Evolutionary conservation across 768 basidiomycete species (phyloP).

Genomic region (Leccinellum luteum): DNA sequence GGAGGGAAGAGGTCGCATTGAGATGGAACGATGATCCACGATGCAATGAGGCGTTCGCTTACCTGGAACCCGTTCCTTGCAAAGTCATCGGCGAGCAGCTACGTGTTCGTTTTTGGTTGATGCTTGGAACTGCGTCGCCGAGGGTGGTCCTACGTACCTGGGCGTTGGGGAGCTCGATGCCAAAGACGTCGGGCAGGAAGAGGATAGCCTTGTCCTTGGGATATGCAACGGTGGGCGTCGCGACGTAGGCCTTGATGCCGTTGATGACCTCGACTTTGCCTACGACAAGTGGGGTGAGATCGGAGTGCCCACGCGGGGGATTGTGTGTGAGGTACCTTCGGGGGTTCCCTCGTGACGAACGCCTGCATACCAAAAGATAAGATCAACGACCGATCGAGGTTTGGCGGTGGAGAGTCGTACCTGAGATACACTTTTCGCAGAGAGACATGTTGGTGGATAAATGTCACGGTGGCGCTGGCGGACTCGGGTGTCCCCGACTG

Average conservation of each 20-base stretch:
- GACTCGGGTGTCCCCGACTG: no score
- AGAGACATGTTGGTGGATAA: constrained; percentile 41
- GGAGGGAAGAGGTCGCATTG: background rate
- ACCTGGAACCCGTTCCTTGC: constrained; percentile 4
- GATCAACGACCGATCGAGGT: background rate
- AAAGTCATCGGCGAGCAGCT: constrained; percentile 35
- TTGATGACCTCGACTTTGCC: constrained; percentile 36
- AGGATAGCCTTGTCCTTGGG: constrained; percentile 56
- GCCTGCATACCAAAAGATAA: constrained; percentile 28
- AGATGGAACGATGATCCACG: background rate
- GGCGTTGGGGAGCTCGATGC: constrained; percentile 31
- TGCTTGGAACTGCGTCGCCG: background rate
- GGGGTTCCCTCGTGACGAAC: constrained; percentile 50
- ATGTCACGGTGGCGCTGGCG: no score
- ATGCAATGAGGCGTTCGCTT: background rate
- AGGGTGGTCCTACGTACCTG: constrained; percentile 3
- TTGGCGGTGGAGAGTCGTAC: constrained; percentile 29
- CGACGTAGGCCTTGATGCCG: constrained; percentile 51
- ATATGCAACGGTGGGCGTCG: constrained; percentile 49
- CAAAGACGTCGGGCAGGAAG: constrained; percentile 53
- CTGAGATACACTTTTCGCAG: constrained; percentile 55
- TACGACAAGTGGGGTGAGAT: background rate
- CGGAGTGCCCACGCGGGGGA: background rate
- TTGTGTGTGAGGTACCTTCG: constrained; percentile 33
- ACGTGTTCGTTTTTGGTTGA: background rate